phyloP scores from a whole-genome alignment of 768 basidiomycete species.

The Suillus spraguei region DNA sequence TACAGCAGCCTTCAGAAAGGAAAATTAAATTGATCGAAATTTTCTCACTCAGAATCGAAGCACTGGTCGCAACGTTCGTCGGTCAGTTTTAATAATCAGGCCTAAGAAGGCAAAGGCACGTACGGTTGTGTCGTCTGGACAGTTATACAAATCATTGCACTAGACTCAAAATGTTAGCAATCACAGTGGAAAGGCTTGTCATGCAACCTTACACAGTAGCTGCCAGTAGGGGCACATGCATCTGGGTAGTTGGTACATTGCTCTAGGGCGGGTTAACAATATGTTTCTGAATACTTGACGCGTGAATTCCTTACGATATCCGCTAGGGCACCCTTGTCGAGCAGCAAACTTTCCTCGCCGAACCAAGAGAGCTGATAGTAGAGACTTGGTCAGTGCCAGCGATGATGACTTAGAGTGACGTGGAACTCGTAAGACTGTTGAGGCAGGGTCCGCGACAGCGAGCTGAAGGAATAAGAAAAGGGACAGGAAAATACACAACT shows the following conservation, averaged over 20 bases:
- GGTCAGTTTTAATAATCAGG: not conserved
- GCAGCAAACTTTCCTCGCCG: not conserved
- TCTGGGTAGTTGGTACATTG: slow-evolving; percentile 20
- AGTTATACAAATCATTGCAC: slow-evolving; percentile 16
- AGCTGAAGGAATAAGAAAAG: slow-evolving; percentile 4
- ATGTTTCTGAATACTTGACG: not conserved
- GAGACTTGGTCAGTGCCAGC: not conserved
- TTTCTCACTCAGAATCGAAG: slow-evolving; percentile 5
- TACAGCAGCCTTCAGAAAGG: not conserved
- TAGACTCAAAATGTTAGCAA: slow-evolving; percentile 6
- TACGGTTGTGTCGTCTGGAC: slow-evolving; percentile 21
- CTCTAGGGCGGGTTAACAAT: not conserved
- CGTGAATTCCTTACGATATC: not conserved
- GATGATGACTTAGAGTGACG: not conserved
- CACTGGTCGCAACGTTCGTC: slow-evolving; percentile 17
- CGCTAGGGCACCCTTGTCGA: not conserved
- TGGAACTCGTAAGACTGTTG: not conserved
- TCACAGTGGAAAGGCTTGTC: too few relatives aligned
- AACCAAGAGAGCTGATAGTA: slow-evolving; percentile 4
- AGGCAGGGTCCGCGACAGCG: not conserved
- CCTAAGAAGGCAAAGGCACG: slow-evolving; percentile 2
- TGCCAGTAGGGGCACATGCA: slow-evolving; percentile 21
- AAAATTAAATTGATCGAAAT: not conserved
- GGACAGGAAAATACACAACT: not conserved
- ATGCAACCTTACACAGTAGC: slow-evolving; percentile 21